These are phyloP conservation scores for Sparassis latifolia DNA, from an alignment of 1,284 basidiomycete species.

Conservation along the genomic window DNA sequence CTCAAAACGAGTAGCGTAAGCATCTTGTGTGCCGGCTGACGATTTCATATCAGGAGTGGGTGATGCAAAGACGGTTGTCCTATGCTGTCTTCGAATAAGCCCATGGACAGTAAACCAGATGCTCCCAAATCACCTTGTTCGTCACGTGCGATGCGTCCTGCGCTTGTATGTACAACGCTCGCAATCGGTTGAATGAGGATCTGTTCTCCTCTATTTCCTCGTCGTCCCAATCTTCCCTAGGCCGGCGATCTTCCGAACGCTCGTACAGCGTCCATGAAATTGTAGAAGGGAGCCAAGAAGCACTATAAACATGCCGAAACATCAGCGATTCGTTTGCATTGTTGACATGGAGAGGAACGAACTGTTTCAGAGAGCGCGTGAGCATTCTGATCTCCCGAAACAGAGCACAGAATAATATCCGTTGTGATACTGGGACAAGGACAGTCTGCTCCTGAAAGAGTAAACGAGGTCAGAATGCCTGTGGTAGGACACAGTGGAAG, in stretches of 20 bases:
- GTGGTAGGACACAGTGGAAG: too few relatives aligned
- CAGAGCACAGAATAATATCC: slow-evolving; percentile 49
- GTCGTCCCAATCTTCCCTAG: slow-evolving; percentile 28
- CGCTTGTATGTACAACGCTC: slow-evolving; percentile 44
- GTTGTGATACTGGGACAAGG: slow-evolving; percentile 46
- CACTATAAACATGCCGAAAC: slow-evolving; percentile 28
- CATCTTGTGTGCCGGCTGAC: background rate
- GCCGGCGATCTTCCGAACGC: slow-evolving; percentile 15
- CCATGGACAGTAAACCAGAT: background rate
- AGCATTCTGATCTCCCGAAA: slow-evolving; percentile 57
- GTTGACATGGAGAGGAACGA: slow-evolving; percentile 17
- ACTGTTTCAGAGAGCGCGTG: slow-evolving; percentile 57
- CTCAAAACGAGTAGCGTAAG: background rate
- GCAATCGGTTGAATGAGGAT: slow-evolving; percentile 36
- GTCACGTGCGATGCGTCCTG: slow-evolving; percentile 36
- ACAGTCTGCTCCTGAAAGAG: slow-evolving; percentile 42
- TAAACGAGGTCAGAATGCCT: too few relatives aligned
- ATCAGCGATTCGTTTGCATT: too few relatives aligned
- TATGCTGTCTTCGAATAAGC: slow-evolving; percentile 9
- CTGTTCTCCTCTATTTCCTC: slow-evolving; percentile 39
- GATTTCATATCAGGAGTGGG: slow-evolving; percentile 6
- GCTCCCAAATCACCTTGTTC: slow-evolving; percentile 32
- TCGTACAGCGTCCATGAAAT: slow-evolving; percentile 46
- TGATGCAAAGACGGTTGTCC: slow-evolving; percentile 25
- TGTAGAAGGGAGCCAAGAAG: slow-evolving; percentile 48